Conservation (phyloP, 805 yeast species). For the Wickerhamomyces bovis region DNA sequence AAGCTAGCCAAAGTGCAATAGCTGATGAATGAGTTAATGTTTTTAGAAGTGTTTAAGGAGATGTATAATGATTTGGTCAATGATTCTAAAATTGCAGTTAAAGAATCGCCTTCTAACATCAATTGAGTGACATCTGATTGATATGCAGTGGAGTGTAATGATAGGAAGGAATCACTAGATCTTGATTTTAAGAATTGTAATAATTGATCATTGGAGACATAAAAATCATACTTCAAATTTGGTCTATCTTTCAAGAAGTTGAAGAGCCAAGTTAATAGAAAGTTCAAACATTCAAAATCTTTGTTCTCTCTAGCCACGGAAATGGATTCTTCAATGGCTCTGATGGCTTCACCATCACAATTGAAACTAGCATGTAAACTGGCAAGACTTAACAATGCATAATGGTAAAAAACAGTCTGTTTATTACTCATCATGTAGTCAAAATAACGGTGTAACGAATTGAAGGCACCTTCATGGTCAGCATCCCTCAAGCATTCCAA, state of each 20-base stretch:
- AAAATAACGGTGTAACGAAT: conserved; percentile 56
- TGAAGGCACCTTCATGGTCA: conserved; percentile 50
- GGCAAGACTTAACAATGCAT: conserved; percentile 69
- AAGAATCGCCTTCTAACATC: conserved; percentile 44
- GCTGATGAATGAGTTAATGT: conserved; percentile 30
- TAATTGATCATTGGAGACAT: conserved; percentile 58
- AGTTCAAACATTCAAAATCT: conserved; percentile 42
- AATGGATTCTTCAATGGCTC: conserved; percentile 82
- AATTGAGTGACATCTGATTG: conserved; percentile 56
- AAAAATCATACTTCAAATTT: conserved; percentile 41
- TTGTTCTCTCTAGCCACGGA: conserved; percentile 81
- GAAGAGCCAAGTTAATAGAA: conserved; percentile 28
- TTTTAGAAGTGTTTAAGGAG: conserved; percentile 40
- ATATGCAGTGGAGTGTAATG: conserved; percentile 50
- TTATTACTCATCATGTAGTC: conserved; percentile 73
- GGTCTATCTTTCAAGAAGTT: conserved; percentile 57
- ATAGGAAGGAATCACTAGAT: conserved; percentile 22
- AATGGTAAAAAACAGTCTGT: conserved; percentile 63
- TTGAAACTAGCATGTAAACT: conserved; percentile 65
- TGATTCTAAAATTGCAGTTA: conserved; percentile 45
- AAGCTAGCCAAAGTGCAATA: conserved; percentile 40
- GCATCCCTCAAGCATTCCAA: conserved; percentile 51
- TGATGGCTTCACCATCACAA: conserved; percentile 53
- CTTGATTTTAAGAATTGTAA: conserved; percentile 43
- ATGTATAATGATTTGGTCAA: conserved; percentile 50